Evolutionary conservation across 164 flowering plant species (phyloP), one percentile per base, ranked within the genome.

Genomic region (Nymphaea thermarum): DNA sequence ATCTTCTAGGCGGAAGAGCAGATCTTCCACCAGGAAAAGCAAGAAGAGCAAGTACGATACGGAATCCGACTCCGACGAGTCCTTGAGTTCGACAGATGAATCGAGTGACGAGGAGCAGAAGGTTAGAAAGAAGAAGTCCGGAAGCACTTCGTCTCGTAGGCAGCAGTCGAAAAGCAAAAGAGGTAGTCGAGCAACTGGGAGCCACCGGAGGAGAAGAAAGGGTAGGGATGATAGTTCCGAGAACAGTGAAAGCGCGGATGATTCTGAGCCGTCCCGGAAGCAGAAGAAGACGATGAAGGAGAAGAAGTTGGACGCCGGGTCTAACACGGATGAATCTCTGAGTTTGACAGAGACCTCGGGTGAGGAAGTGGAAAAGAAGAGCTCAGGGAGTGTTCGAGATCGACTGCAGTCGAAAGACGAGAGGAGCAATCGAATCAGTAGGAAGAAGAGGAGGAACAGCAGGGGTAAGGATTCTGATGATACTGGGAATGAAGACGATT

Each of bases 401-500:
- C 59, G 25, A 15, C 12, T 42, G 44, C 15, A 6, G 44, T 42
- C 17, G 44, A 44, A 53, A 47, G 59, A n/a, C 36, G 8, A 4
- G 16, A 44, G 67, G 44, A 55, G 16, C 25, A 25, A 18, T 15
- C 11, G 18, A 41, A 12, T 11, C 0, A 80, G 76, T 15, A 78
- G 73, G 42, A 78, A 78, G n/a, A 72, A 72, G 43, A 83, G 71
- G 42, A 78, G 72, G 64, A 82, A 44, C 66, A 76, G 75, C 41
- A 71, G 64, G 45, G 47, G 70, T 17, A 82, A 72, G 41, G 70
- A 71, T 57, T 76, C 84, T 25, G 87, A 82, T 68, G 86, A 73
- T 6, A 77, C 73, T 63, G 64, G 17, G 62, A 80, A 77, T 67
- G 79, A 75, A 53, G 82, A 68, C 59, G 77, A 80, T 60, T 80